Evolutionary conservation across 2,329 filamentous ascomycete genomes (phyloP).

Genomic region (Fusarium chaquense): DNA sequence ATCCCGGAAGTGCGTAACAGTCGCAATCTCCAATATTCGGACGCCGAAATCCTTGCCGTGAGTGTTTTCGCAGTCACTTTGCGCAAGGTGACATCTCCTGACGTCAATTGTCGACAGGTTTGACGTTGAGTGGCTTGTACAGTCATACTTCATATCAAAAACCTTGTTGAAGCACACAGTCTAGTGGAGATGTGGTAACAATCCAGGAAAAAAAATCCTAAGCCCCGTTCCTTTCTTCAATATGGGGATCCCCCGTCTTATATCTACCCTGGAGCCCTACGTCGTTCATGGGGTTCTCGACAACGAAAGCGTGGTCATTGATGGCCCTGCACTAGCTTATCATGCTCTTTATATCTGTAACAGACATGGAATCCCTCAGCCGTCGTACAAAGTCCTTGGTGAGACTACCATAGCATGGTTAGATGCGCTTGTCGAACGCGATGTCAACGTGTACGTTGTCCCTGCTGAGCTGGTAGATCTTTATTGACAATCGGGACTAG

Average conservation of each 20-base stretch:
- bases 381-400: slow-evolving; percentile 74
- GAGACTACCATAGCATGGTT: slow-evolving; percentile 72
- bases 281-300: slow-evolving; percentile 58
- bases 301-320: slow-evolving; percentile 67
- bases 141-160: too few species aligned
- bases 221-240: neutral
- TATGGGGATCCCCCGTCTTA: slow-evolving; percentile 73
- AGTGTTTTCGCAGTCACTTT: neutral
- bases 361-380: slow-evolving; percentile 64
- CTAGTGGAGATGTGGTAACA: neutral
- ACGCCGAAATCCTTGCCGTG: neutral
- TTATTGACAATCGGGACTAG: slow-evolving; percentile 33
- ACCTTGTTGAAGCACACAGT: neutral
- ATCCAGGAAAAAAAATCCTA: neutral
- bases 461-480: neutral
- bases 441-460: slow-evolving; percentile 70
- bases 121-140: neutral
- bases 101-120: neutral
- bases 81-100: neutral
- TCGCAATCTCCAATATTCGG: slow-evolving; percentile 1
- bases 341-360: slow-evolving; percentile 72
- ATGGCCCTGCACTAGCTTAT: slow-evolving; percentile 84
- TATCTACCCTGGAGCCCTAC: slow-evolving; percentile 65
- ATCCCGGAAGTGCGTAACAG: slow-evolving; percentile 37
- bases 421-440: slow-evolving; percentile 64